These are phyloP conservation scores for Tetraselmis striata DNA, from an alignment of 139 green algal genomes.

Conservation along the genomic window DNA sequence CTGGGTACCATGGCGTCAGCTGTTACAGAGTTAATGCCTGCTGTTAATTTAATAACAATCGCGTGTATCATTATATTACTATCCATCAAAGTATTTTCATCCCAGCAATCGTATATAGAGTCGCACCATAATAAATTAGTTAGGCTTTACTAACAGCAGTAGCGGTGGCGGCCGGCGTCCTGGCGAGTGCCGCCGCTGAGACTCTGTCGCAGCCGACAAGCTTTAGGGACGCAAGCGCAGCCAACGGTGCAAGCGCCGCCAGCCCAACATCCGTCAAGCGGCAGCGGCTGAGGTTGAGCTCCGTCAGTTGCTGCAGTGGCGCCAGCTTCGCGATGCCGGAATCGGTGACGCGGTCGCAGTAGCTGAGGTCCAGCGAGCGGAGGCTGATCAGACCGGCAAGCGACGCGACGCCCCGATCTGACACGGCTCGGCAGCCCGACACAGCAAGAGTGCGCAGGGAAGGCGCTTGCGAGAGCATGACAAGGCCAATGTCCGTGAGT, in stretches of 20 bases:
- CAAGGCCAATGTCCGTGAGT: neutral
- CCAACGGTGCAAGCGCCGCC: neutral
- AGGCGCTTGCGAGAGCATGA: neutral
- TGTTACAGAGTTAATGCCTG: no score
- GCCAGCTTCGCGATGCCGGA: neutral
- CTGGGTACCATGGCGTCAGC: no score
- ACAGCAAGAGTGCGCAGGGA: neutral
- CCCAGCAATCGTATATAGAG: no score
- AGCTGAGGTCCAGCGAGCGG: neutral
- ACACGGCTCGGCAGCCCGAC: neutral
- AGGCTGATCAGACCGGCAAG: neutral
- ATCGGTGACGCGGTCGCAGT: neutral
- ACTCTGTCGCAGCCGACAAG: neutral
- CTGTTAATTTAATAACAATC: no score
- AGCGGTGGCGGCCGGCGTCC: no score
- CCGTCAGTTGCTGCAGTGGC: neutral
- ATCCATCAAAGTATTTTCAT: no score
- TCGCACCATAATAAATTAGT: no score
- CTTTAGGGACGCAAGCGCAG: neutral
- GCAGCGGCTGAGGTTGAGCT: neutral
- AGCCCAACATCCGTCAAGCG: neutral
- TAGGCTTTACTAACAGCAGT: no score
- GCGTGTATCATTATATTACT: no score
- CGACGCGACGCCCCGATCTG: neutral
- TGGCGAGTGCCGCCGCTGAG: neutral